Percentiles rank a stretch among this genome's conserved stretches.
These are phyloP conservation scores for Metarhizium brunneum DNA, from an alignment of 2,329 filamentous ascomycete genomes.

Conservation along the genomic window DNA sequence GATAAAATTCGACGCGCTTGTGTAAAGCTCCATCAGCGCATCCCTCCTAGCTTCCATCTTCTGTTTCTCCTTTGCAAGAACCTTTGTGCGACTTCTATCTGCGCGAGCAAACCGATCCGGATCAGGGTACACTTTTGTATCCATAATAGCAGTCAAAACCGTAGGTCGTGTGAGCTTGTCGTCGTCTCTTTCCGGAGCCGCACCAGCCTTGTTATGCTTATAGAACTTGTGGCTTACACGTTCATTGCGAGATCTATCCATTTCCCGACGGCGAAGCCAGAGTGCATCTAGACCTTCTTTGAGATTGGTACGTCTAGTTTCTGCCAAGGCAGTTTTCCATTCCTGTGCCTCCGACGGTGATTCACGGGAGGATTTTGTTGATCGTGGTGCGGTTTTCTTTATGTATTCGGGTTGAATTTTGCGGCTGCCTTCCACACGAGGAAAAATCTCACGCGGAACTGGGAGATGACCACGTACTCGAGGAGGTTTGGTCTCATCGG, in stretches of 20 bases:
- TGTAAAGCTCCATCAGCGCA: conserved; percentile 78
- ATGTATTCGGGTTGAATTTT: conserved; percentile 58
- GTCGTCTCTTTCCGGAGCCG: conserved; percentile 62
- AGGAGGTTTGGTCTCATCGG: conserved; percentile 37
- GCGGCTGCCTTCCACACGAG: conserved; percentile 40
- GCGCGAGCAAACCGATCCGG: conserved; percentile 50
- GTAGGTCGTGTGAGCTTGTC: conserved; percentile 67
- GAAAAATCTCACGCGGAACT: conserved; percentile 73
- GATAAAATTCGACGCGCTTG: conserved; percentile 82
- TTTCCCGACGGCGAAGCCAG: conserved; percentile 50
- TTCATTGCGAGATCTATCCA: conserved; percentile 23
- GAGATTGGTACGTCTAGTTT: conserved; percentile 61
- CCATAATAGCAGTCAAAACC: conserved; percentile 40
- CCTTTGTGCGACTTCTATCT: conserved; percentile 32
- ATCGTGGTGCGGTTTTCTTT: conserved; percentile 45
- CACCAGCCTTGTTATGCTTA: conserved; percentile 37
- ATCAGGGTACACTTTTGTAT: conserved; percentile 48
- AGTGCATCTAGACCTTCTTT: conserved; percentile 61
- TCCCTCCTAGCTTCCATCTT: conserved; percentile 56
- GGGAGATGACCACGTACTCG: conserved; percentile 71
- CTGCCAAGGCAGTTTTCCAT: conserved; percentile 69
- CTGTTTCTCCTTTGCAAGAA: conserved; percentile 28
- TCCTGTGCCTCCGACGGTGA: conserved; percentile 30
- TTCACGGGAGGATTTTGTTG: conserved; percentile 28
- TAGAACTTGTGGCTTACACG: conserved; percentile 38